Evolutionary conservation across 768 basidiomycete genomes (phyloP), one percentile per base, ranked within the genome.

Genomic region (Macrocybe gigantea): DNA sequence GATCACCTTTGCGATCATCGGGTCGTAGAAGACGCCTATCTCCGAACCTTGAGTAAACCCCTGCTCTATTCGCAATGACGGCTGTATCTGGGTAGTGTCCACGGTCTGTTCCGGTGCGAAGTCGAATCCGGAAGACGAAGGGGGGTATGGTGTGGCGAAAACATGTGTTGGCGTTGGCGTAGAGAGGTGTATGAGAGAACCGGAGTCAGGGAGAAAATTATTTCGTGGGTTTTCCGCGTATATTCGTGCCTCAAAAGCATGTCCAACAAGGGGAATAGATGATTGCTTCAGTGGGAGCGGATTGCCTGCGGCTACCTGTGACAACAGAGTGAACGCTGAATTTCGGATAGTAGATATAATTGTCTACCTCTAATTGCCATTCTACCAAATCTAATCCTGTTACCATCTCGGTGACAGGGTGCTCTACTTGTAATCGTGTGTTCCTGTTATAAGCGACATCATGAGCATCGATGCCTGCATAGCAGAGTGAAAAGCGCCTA

Each of bases 221-320:
- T 93, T 92, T 50, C 91, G 82, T 14, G 93, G 94, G 55, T 92
- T 90, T 64, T 96, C 94, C 2, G 93, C 94, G 60, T 97, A 96
- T 51, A 97, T 94, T 13, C 94, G 82, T 6, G 91, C 92, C 66
- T 95, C 94, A 55, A 95, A 95, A 0, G 93, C 89, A 54, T 95
- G 94, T 5, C 94, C 94, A 0, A 88, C 82, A 44, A 93, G 83
- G 1, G 89, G 91, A 47, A 97, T 86, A 11, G 82, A 69, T 0
- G 78, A 74, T 63, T 96, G 94, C 1, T 66, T 57, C 30, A 95
- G 73, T 7, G 91, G 89, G 30, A 97, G 75, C 0, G 82, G 75
- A 62, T 95, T 95, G 0, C 93, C 92, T 11, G 87, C 85, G 9
- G 93, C 93, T 34, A 95, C 86, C 84, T 88, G 41, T 36, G 45